Conservation (phyloP, 164 flowering plant genomes). For the Stephania yunnanensis region DNA sequence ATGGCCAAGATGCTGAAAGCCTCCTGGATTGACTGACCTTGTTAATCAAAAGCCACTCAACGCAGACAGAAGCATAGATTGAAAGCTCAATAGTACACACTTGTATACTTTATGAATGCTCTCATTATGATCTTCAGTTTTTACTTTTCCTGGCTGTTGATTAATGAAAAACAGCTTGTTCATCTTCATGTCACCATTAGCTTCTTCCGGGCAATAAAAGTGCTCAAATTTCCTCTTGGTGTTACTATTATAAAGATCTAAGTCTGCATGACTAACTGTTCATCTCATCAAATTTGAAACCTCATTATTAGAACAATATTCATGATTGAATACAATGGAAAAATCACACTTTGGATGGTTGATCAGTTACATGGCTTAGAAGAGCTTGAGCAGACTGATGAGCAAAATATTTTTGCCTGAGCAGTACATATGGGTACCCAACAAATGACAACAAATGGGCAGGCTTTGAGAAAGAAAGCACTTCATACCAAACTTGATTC, state of each 20-base stretch:
- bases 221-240: too few relatives aligned
- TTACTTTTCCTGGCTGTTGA: too few relatives aligned
- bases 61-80: neutral
- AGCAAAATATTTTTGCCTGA: conserved; percentile 74
- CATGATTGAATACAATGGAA: neutral
- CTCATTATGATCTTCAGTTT: too few relatives aligned
- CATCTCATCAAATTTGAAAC: too few relatives aligned
- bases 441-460: conserved; percentile 62
- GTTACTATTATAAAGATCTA: too few relatives aligned
- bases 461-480: conserved; percentile 86
- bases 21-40: conserved; percentile 45
- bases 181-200: too few relatives aligned
- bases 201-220: too few relatives aligned
- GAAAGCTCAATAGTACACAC: neutral
- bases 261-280: too few relatives aligned
- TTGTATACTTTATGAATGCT: neutral
- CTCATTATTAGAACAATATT: too few relatives aligned
- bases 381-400: conserved; percentile 53
- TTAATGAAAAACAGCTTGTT: too few relatives aligned
- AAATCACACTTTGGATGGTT: conserved; percentile 6
- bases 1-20: conserved; percentile 70
- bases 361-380: conserved; percentile 32
- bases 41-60: neutral
- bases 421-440: conserved; percentile 68
- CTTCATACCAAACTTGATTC: conserved; percentile 90